phyloP scores from a whole-genome alignment of 129 eudicot genomes.

The Saussurea involucrata region DNA sequence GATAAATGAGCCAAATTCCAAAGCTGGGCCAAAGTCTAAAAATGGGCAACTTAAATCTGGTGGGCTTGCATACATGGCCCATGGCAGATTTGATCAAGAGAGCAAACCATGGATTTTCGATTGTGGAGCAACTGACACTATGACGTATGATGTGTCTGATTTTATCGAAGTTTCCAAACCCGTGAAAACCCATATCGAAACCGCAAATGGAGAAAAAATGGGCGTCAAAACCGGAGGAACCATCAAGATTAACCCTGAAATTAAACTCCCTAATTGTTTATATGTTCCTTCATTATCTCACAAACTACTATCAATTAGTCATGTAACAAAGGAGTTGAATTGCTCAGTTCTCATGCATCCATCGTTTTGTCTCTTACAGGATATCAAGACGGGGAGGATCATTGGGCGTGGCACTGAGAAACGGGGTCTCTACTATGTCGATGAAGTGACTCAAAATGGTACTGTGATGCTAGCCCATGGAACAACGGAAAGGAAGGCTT shows the following conservation, averaged over 20 bases:
- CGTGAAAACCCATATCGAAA: not conserved
- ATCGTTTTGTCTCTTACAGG: not conserved
- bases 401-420: too few relatives aligned
- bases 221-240: not conserved
- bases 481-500: not conserved
- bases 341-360: not conserved
- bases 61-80: too few relatives aligned
- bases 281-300: constrained; percentile 3
- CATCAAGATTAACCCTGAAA: not conserved
- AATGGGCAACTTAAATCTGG: too few relatives aligned
- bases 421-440: not conserved
- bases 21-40: too few relatives aligned
- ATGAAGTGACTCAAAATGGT: not conserved
- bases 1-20: too few relatives aligned
- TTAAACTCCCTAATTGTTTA: not conserved
- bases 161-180: not conserved
- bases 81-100: too few relatives aligned
- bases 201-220: not conserved
- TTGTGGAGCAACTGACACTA: not conserved
- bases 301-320: constrained; percentile 4
- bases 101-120: not conserved
- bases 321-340: constrained; percentile 12
- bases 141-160: not conserved
- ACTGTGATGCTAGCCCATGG: not conserved
- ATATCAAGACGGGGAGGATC: not conserved